These are phyloP conservation scores for Dunaliella sp. DNA, from an alignment of 139 green algal species.

Conservation along the genomic window DNA sequence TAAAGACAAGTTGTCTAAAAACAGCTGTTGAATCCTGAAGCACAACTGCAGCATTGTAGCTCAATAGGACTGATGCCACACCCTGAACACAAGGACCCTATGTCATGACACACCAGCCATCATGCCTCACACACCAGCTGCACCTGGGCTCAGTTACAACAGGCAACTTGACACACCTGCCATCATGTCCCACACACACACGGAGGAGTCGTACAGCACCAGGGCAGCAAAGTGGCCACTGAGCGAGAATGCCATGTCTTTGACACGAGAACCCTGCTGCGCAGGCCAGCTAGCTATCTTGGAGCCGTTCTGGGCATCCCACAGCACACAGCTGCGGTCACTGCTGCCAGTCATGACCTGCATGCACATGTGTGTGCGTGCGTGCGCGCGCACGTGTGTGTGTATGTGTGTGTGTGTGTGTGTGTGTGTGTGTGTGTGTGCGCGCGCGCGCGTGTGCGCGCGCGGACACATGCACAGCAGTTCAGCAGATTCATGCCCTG, in stretches of 20 bases:
- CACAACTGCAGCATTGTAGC: no score
- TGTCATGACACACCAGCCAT: no score
- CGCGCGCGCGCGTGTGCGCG: not conserved
- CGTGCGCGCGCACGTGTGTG: not conserved
- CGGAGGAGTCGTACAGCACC: slow-evolving; percentile 64
- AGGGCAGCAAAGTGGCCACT: slow-evolving; percentile 37
- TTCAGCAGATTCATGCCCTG: no score
- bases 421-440: not conserved
- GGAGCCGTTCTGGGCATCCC: slow-evolving; percentile 3
- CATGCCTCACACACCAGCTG: no score
- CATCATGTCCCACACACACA: slow-evolving; percentile 62
- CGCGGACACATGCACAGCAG: no score
- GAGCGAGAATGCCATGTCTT: slow-evolving; percentile 55
- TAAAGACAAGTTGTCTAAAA: no score
- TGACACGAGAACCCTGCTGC: slow-evolving; percentile 56
- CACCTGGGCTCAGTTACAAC: no score
- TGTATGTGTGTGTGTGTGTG: not conserved
- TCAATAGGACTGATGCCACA: no score
- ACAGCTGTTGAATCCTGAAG: no score
- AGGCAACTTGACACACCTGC: not conserved
- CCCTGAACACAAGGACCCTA: no score
- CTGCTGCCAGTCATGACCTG: slow-evolving; percentile 6
- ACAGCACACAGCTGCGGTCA: slow-evolving; percentile 12
- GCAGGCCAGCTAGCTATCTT: slow-evolving; percentile 12
- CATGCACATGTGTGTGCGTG: not conserved